Percentiles rank a stretch among this genome's conserved stretches.
phyloP scores from a whole-genome alignment of 257 asterid species.

The Phtheirospermum japonicum region DNA sequence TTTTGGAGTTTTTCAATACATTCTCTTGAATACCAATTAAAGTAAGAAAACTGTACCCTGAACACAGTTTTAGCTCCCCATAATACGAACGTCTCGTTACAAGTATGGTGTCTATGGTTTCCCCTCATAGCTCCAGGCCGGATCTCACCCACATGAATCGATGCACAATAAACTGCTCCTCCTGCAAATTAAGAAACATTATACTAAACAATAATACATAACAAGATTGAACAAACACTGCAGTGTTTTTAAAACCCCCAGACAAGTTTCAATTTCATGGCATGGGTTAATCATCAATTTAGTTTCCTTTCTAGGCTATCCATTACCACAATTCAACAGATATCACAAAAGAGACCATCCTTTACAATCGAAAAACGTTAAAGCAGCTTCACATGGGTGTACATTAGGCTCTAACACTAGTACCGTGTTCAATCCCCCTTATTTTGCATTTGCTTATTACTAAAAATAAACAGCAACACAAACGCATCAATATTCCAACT shows the following conservation, averaged over 20 bases:
- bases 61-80: slow-evolving; percentile 96
- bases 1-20: not conserved
- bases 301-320: not conserved
- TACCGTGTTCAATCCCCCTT: no score
- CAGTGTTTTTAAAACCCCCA: no score
- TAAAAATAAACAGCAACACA: no score
- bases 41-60: slow-evolving; percentile 54
- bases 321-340: not conserved
- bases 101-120: slow-evolving; percentile 84
- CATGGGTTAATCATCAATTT: not conserved
- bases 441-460: no score
- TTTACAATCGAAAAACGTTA: slow-evolving; percentile 8
- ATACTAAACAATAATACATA: not conserved
- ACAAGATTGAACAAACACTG: not conserved
- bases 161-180: slow-evolving; percentile 67
- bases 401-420: slow-evolving; percentile 25
- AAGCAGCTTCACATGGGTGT: slow-evolving; percentile 25
- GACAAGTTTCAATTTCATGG: no score
- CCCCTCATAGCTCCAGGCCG: slow-evolving; percentile 77
- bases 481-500: slow-evolving; percentile 8
- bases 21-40: not conserved
- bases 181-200: slow-evolving; percentile 48
- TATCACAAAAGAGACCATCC: not conserved
- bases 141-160: slow-evolving; percentile 83
- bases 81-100: slow-evolving; percentile 84